Percentiles rank a stretch among this genome's conserved stretches.
These are phyloP conservation scores for Sambucus nigra DNA, from an alignment of 129 eudicot genomes.

Conservation along the genomic window DNA sequence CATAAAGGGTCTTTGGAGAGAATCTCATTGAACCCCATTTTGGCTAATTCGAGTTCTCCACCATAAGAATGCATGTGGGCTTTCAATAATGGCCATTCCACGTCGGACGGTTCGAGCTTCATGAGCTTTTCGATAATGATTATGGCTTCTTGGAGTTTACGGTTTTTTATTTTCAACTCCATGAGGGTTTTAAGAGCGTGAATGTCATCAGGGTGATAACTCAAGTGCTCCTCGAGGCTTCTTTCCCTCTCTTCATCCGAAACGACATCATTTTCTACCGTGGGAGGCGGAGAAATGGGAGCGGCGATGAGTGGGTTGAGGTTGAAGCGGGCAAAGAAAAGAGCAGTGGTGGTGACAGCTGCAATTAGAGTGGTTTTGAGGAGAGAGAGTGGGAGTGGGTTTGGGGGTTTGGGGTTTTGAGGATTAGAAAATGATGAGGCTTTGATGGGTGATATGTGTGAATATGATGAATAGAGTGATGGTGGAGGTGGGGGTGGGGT, in stretches of 20 bases:
- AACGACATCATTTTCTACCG: slow-evolving; percentile 18
- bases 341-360: slow-evolving; percentile 38
- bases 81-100: slow-evolving; percentile 62
- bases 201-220: slow-evolving; percentile 37
- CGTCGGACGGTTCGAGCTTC: slow-evolving; percentile 47
- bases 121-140: slow-evolving; percentile 38
- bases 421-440: slow-evolving; percentile 15
- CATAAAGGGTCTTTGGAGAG: slow-evolving; percentile 52
- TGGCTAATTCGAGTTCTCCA: slow-evolving; percentile 47
- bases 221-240: slow-evolving; percentile 33
- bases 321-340: slow-evolving; percentile 31
- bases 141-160: slow-evolving; percentile 47
- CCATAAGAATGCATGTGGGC: slow-evolving; percentile 32
- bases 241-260: slow-evolving; percentile 28
- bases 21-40: slow-evolving; percentile 48
- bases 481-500: slow-evolving; percentile 20
- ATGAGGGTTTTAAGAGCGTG: slow-evolving; percentile 37
- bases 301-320: slow-evolving; percentile 35
- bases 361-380: slow-evolving; percentile 43
- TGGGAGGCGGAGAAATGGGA: slow-evolving; percentile 20
- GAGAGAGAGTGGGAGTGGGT: slow-evolving; percentile 18
- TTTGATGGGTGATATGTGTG: slow-evolving; percentile 5
- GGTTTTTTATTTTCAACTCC: slow-evolving; percentile 46
- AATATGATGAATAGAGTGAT: slow-evolving; percentile 7
- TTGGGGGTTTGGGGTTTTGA: slow-evolving; percentile 2